These are phyloP conservation scores for Colletotrichum siamense DNA, from an alignment of 2,329 filamentous ascomycete genomes.

Conservation along the genomic window DNA sequence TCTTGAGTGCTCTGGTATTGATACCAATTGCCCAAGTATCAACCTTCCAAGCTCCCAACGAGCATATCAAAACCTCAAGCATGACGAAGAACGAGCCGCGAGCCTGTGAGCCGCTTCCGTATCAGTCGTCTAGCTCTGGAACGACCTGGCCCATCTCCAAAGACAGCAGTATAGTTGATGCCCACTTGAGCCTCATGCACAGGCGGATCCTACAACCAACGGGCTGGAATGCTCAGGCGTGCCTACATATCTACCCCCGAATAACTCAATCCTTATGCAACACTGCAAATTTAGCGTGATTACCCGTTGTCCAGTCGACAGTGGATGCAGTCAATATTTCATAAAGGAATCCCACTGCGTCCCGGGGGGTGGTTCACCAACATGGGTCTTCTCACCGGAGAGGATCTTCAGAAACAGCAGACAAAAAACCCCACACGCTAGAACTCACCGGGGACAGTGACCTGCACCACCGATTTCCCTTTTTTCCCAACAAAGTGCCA, in stretches of 20 bases:
- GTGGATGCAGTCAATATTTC: not conserved
- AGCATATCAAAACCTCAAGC: not conserved
- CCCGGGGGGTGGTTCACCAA: not conserved
- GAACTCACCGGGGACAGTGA: not conserved
- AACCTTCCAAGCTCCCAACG: not conserved
- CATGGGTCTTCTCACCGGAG: not conserved
- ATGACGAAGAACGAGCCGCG: not conserved
- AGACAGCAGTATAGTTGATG: not conserved
- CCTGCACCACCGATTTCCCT: not conserved
- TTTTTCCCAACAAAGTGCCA: not conserved
- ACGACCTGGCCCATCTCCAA: not conserved
- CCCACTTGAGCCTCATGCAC: not conserved
- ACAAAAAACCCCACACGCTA: constrained; percentile 5
- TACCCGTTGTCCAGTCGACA: constrained; percentile 12
- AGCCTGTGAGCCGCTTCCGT: not conserved
- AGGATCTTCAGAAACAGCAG: constrained; percentile 5
- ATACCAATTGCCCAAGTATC: not conserved
- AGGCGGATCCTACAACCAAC: not conserved
- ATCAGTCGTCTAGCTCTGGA: not conserved
- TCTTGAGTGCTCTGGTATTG: not conserved
- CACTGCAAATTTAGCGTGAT: not conserved
- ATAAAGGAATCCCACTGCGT: not conserved
- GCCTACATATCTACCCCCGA: not conserved
- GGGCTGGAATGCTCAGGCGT: not conserved
- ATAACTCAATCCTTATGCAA: not conserved